Evolutionary conservation across 2,329 filamentous ascomycete species (phyloP), one percentile per base, ranked within the genome.

Genomic region (Colletotrichum sp.): DNA sequence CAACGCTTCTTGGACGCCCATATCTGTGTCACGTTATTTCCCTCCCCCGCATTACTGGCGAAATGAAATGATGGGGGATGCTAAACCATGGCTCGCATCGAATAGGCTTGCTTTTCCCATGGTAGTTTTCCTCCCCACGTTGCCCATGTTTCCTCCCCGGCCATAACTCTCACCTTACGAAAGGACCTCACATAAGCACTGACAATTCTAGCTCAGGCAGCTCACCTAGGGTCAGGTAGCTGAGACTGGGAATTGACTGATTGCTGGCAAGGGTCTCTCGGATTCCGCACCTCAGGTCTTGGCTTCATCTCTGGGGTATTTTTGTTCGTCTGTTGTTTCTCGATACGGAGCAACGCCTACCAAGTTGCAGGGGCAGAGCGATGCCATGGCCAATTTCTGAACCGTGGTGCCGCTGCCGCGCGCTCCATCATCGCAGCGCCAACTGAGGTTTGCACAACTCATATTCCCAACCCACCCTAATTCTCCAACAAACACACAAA

Each of bases 31-130:
- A 72, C 70, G 36, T 68, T 59, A 24, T 64, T 59, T 75, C 36
- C 5, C 34, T 73, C 24, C 70, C 73, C 73, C 73, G 73, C 73
- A 73, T 73, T 73, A 64, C 69, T 64, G 64, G 32, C 64, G 64
- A 76, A 44, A 73, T 76, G 55, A 68, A 34, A 73, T 76, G 55
- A 68, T 18, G 15, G 69, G 18, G 32, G 64, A 32, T 36, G 36
- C 28, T 39, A 18, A 52, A 44, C 30, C 59, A 64, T 57, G 59
- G 71, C 52, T 57, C 49, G 63, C 64, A 62, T 73, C 65, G 55
- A 69, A 26, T 57, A 62, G 32, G 70, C 55, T 63, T 60, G 26
- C 55, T 69, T 59, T 39, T 68, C 24, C 28, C 65, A 68, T 57
- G 28, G 28, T 32, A 49, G 44, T 68, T 57, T 68, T 36, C 26